Evolutionary conservation across 306 rosid genomes (phyloP), one percentile per base, ranked within the genome.

Genomic region (Notholithocarpus densiflorus): DNA sequence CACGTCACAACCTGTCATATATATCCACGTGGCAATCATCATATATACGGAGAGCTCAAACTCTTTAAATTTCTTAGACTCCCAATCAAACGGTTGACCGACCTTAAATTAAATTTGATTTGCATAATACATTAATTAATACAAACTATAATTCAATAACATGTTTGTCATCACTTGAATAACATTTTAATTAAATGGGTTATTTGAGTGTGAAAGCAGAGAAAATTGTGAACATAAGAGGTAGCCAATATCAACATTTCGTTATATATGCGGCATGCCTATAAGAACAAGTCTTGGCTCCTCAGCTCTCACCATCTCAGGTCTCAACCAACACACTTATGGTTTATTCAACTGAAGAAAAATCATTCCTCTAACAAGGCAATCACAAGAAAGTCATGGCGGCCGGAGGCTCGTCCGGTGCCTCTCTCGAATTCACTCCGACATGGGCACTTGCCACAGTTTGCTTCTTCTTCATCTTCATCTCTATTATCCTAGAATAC

Each of bases 391-490:
- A 19, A 4, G 34, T 1, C 13, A 80, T 80, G 83, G 83, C 83
- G 71, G 77, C 32, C 5, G 84, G 21, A 60, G 85, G 5, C n/a
- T 12, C 2, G 5, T 51, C 78, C 8, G 54, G 0, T 15, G 53
- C 20, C 27, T 27, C 85, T 55, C 74, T 84, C 14, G 80, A 84
- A 69, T 0, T 74, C 56, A 84, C 88, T 60, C 85, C 88, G 72
- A 84, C 88, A 27, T 81, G 88, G 88, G 88, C 85, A 19, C 26
- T 84, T 52, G 82, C 88, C 65, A 32, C 24, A 32, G 78, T 84
- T 70, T 81, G 85, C 74, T 74, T 84, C 74, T 0, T 77, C 82
- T 77, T 84, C 85, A 84, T 84, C 75, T 74, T 66, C 75, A 0
- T 71, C 75, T 84, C 88, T 65, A 5, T 84, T 21, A 0, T 74